Conservation (phyloP, 768 basidiomycete genomes). For the Arthromyces matolae region DNA sequence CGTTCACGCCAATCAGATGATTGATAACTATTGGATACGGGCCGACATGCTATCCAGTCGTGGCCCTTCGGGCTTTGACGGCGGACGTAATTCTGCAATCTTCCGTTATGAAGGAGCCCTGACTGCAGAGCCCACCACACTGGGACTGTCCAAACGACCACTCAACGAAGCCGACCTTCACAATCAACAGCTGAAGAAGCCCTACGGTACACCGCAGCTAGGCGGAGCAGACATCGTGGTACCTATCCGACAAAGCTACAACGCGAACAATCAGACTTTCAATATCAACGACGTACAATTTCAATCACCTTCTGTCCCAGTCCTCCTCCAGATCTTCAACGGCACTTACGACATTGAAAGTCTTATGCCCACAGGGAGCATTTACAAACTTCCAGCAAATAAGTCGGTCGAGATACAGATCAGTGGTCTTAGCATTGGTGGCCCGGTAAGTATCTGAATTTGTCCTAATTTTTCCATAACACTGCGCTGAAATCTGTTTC, state of each 20-base stretch:
- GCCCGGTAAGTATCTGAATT: not conserved
- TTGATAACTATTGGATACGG: slow-evolving; percentile 10
- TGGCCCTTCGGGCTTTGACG: slow-evolving; percentile 4
- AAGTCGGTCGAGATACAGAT: slow-evolving; percentile 40
- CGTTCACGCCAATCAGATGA: slow-evolving; percentile 2
- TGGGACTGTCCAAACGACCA: not conserved
- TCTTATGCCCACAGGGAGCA: slow-evolving; percentile 36
- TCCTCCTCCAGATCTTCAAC: slow-evolving; percentile 32
- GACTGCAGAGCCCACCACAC: not conserved
- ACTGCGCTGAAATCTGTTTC: not conserved
- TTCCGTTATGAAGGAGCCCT: slow-evolving; percentile 1
- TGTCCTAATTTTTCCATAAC: not conserved
- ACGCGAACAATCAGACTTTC: slow-evolving; percentile 14
- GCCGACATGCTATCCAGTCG: not conserved
- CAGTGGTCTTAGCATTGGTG: not conserved
- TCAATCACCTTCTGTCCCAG: slow-evolving; percentile 30
- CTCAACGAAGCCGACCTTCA: slow-evolving; percentile 1
- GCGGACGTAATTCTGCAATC: slow-evolving; percentile 7
- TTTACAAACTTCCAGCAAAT: slow-evolving; percentile 42
- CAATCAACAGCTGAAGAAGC: not conserved
- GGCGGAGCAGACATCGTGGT: slow-evolving; percentile 6
- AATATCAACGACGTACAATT: slow-evolving; percentile 30
- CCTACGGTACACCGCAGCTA: not conserved
- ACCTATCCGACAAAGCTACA: slow-evolving; percentile 1
- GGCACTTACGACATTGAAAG: slow-evolving; percentile 36